These are phyloP conservation scores for Fusarium verticillioides DNA, from an alignment of 2,329 filamentous ascomycete species.

Conservation along the genomic window DNA sequence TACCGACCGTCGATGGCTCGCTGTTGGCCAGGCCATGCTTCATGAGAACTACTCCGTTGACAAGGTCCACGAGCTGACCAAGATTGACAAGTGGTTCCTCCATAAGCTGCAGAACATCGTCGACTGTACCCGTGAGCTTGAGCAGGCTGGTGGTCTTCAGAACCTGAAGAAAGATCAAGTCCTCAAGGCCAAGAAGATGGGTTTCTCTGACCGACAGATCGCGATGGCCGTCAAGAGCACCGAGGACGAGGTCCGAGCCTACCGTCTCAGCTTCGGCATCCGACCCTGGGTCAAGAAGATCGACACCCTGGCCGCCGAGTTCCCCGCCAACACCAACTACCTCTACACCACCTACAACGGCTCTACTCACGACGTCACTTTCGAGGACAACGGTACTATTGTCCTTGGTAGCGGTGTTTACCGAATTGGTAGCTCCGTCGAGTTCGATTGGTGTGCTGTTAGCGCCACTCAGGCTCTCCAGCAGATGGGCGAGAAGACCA, in stretches of 20 bases:
- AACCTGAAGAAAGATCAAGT: slow-evolving; percentile 90
- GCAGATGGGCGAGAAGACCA: slow-evolving; percentile 92
- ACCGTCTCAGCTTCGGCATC: slow-evolving; percentile 87
- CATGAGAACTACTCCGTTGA: slow-evolving; percentile 97
- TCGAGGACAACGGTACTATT: slow-evolving; percentile 90
- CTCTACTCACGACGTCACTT: slow-evolving; percentile 89
- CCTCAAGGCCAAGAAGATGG: slow-evolving; percentile 93
- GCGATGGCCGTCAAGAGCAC: slow-evolving; percentile 84
- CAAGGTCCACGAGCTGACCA: slow-evolving; percentile 89
- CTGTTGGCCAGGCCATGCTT: slow-evolving; percentile 96
- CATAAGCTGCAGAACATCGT: slow-evolving; percentile 99
- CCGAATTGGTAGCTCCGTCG: slow-evolving; percentile 95
- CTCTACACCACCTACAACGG: slow-evolving; percentile 99
- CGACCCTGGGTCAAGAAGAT: slow-evolving; percentile 98
- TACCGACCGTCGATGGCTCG: slow-evolving; percentile 95
- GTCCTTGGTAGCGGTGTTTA: slow-evolving; percentile 96
- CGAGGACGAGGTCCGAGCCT: slow-evolving; percentile 89
- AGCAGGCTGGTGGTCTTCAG: slow-evolving; percentile 83
- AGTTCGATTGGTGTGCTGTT: slow-evolving; percentile 99
- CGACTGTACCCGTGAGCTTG: slow-evolving; percentile 85
- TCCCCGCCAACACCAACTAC: slow-evolving; percentile 95
- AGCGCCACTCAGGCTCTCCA: slow-evolving; percentile 86
- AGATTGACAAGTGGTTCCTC: slow-evolving; percentile 99
- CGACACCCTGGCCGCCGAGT: slow-evolving; percentile 96
- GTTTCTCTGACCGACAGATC: slow-evolving; percentile 97